Evolutionary conservation across 208 protist genomes (phyloP), one percentile per base, ranked within the genome.

Genomic region (Trypanosoma caninum): DNA sequence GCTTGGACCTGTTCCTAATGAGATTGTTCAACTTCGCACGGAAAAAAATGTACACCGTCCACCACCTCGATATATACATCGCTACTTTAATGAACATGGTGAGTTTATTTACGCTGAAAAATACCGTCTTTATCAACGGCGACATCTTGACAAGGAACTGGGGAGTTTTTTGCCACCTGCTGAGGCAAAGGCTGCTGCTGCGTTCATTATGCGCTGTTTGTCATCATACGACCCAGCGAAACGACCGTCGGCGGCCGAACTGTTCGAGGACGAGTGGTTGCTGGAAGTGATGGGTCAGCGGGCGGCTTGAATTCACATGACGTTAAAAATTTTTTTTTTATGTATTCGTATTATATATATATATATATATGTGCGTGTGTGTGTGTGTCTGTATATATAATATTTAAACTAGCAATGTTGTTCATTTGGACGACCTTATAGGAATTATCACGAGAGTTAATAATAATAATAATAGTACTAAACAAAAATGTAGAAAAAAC

Each of bases 141-240:
- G 84, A 3, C 51, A 72, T 18, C 44, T 91, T 25, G 69, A 75
- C 31, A 59, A 58, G 57, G 84, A 91, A 58, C 59, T 91, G 65
- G 55, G 76, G 60, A 40, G 47, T 13, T 87, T 73, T 68, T 57
- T 85, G 18, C 52, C 61, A 14, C 40, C 51, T 4, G 38, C 30
- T 23, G 76, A 83, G 53, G 76, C 76, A 3, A 62, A 59, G n/a
- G 11, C 11, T 28, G 71, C 74, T 14, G 73, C 87, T 16, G 59
- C 66, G 44, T 93, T 93, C 59, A 80, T 93, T 27, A 51, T 90
- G 50, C 54, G 47, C 1, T 90, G 87, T 60, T 41, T 93, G 25
- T 33, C 44, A 53, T 72, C 57, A 22, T 93, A 83, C 75, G 79
- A 88, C 45, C 81, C 83, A n/a, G 68, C 53, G 33, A 31, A 74